These are phyloP conservation scores for Aspergillus caelatus DNA, from an alignment of 2,329 filamentous ascomycete genomes.

Conservation along the genomic window DNA sequence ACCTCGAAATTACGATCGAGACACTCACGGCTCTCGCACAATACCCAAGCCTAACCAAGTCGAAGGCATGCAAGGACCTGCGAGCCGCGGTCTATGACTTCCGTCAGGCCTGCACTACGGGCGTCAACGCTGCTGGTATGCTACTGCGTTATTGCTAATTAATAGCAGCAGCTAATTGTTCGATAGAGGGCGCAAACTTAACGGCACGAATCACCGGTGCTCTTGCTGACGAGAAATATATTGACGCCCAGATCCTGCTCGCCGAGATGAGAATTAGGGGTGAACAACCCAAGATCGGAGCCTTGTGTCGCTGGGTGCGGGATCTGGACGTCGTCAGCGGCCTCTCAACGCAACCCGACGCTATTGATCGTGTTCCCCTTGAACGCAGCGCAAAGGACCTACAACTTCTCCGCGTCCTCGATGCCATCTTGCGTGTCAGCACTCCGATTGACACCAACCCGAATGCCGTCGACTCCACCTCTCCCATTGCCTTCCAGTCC, in stretches of 20 bases:
- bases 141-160: slow-evolving; percentile 13
- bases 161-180: slow-evolving; percentile 12
- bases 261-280: slow-evolving; percentile 71
- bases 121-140: slow-evolving; percentile 60
- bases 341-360: slow-evolving; percentile 59
- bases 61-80: slow-evolving; percentile 68
- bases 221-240: slow-evolving; percentile 66
- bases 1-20: slow-evolving; percentile 69
- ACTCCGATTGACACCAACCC: slow-evolving; percentile 58
- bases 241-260: slow-evolving; percentile 66
- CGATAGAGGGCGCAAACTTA: slow-evolving; percentile 60
- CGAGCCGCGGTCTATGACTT: slow-evolving; percentile 70
- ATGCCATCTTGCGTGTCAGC: slow-evolving; percentile 65
- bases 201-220: slow-evolving; percentile 69
- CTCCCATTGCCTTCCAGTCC: slow-evolving; percentile 60
- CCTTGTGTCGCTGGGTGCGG: slow-evolving; percentile 72
- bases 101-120: slow-evolving; percentile 68
- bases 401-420: slow-evolving; percentile 63
- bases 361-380: slow-evolving; percentile 29
- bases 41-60: slow-evolving; percentile 67
- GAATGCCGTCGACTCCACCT: slow-evolving; percentile 35
- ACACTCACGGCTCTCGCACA: slow-evolving; percentile 62
- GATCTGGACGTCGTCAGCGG: slow-evolving; percentile 71
- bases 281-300: slow-evolving; percentile 68
- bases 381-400: slow-evolving; percentile 47